Evolutionary conservation across 164 flowering plant species (phyloP).

Genomic region (Warburgia ugandensis): DNA sequence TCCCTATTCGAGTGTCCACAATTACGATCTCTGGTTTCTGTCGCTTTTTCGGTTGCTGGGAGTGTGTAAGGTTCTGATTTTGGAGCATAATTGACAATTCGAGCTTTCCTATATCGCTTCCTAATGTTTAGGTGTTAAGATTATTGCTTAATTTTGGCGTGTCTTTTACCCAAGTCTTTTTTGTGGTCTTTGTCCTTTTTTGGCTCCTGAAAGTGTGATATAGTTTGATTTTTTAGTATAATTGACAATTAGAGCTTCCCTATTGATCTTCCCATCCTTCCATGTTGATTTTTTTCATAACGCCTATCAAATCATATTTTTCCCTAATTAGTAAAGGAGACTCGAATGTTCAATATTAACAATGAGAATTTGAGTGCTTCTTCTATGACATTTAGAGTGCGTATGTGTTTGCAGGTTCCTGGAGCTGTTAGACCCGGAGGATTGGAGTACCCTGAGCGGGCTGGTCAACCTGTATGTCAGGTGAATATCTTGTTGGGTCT

Average conservation of each 20-base stretch:
- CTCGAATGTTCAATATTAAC: not conserved
- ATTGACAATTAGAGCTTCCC: not conserved
- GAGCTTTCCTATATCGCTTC: too few species aligned
- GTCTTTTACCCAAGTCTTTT: too few species aligned
- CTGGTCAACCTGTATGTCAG: conserved; percentile 85
- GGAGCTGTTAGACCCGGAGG: conserved; percentile 43
- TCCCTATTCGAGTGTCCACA: not conserved
- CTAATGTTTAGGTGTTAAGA: too few species aligned
- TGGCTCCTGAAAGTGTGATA: too few species aligned
- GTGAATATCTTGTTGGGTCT: conserved; percentile 25
- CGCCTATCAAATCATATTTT: not conserved
- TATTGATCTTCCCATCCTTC: conserved; percentile 1
- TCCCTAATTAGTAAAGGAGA: not conserved
- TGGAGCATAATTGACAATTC: not conserved
- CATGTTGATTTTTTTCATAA: not conserved
- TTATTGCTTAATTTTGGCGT: too few species aligned
- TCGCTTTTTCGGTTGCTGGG: not conserved
- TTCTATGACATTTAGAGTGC: not conserved
- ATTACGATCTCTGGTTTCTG: not conserved
- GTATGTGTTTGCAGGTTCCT: conserved; percentile 35
- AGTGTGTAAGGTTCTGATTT: not conserved
- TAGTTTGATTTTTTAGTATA: too few species aligned
- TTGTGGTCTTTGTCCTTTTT: too few species aligned
- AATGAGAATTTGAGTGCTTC: not conserved
- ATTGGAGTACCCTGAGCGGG: conserved; percentile 78